These are phyloP conservation scores for Cichorium intybus DNA, from an alignment of 140 eudicot species.

Conservation along the genomic window DNA sequence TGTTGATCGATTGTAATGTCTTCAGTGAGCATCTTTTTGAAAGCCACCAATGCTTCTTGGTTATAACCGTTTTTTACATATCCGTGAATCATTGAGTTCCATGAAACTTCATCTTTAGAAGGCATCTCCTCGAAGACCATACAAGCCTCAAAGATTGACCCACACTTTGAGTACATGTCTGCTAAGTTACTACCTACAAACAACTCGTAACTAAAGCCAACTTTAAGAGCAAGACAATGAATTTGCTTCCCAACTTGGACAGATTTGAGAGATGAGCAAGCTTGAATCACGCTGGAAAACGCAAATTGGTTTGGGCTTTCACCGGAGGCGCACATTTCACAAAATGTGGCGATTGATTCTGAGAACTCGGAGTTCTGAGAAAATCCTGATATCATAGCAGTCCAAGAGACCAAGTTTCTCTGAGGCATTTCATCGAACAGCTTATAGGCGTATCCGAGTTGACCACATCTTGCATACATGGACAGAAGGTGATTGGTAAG, in stretches of 20 bases:
- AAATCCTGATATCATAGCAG: conserved; percentile 45
- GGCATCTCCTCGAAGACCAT: conserved; percentile 57
- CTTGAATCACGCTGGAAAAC: conserved; percentile 41
- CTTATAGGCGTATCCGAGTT: conserved; percentile 29
- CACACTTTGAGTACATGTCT: conserved; percentile 53
- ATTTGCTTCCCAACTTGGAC: conserved; percentile 37
- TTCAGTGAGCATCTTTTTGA: conserved; percentile 36
- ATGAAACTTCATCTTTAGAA: conserved; percentile 45
- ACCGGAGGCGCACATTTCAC: conserved; percentile 28
- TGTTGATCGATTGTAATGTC: conserved; percentile 33
- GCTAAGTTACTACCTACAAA: conserved; percentile 60
- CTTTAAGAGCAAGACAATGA: conserved; percentile 36
- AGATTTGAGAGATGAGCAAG: conserved; percentile 30
- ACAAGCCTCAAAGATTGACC: conserved; percentile 44
- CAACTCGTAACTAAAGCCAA: conserved; percentile 39
- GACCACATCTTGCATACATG: conserved; percentile 43
- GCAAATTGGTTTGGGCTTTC: conserved; percentile 39
- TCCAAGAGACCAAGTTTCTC: conserved; percentile 49
- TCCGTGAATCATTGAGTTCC: conserved; percentile 63
- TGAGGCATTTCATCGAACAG: conserved; percentile 52
- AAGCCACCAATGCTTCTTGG: conserved; percentile 42
- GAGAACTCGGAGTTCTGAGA: conserved; percentile 27
- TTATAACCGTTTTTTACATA: conserved; percentile 41
- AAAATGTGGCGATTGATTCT: conserved; percentile 32
- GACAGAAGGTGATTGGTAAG: conserved; percentile 39